These are phyloP conservation scores for Pleurotus pulmonarius DNA, from an alignment of 768 basidiomycete genomes.

Conservation along the genomic window DNA sequence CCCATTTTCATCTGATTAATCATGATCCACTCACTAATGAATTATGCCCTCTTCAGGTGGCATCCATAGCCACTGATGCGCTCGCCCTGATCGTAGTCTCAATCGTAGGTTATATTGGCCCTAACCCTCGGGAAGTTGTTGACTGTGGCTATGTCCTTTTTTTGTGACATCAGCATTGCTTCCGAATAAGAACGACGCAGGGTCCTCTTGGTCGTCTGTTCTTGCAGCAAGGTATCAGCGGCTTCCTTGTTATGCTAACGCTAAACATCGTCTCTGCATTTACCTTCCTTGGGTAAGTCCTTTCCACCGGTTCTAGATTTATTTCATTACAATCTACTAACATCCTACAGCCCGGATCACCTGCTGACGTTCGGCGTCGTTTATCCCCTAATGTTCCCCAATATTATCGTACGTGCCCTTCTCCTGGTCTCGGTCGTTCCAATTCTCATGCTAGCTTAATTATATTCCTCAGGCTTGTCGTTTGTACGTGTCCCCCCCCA, in stretches of 20 bases:
- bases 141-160: neutral
- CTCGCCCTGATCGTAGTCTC: slow-evolving; percentile 16
- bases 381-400: slow-evolving; percentile 16
- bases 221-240: slow-evolving; percentile 18
- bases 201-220: slow-evolving; percentile 19
- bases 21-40: neutral
- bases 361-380: slow-evolving; percentile 15
- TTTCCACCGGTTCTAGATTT: neutral
- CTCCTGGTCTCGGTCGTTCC: neutral
- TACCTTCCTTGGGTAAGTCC: slow-evolving; percentile 15
- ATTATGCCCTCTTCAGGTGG: slow-evolving; percentile 11
- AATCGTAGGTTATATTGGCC: slow-evolving; percentile 12
- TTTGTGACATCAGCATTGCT: slow-evolving; percentile 17
- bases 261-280: slow-evolving; percentile 14
- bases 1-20: neutral
- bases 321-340: neutral
- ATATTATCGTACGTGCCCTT: slow-evolving; percentile 16
- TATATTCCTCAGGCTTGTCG: slow-evolving; percentile 17
- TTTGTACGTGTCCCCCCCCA: slow-evolving; percentile 11
- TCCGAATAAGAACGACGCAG: slow-evolving; percentile 19
- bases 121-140: neutral
- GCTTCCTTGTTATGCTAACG: slow-evolving; percentile 16
- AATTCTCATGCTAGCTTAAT: neutral
- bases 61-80: slow-evolving; percentile 16
- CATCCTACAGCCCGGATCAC: slow-evolving; percentile 9